Conservation (phyloP, 768 basidiomycete species). For the Pisolithus albus region DNA sequence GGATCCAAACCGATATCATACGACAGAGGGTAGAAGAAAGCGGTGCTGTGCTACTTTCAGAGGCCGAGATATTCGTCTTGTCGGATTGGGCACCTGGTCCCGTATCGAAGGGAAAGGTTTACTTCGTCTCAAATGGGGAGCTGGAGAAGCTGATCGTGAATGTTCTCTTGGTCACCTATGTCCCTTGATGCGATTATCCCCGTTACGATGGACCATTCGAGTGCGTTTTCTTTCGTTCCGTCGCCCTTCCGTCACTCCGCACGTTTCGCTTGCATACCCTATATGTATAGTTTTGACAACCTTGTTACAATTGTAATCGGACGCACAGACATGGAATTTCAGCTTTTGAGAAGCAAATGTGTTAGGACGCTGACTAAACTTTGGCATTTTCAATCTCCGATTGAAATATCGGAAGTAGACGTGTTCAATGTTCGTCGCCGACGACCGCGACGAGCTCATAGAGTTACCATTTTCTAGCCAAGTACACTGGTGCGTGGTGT, state of each 20-base stretch:
- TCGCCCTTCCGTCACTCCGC: background rate
- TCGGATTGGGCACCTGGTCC: conserved; percentile 44
- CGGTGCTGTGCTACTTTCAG: conserved; percentile 57
- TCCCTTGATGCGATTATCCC: conserved; percentile 38
- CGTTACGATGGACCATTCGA: background rate
- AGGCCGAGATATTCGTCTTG: conserved; percentile 56
- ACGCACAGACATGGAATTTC: background rate
- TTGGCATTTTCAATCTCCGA: conserved; percentile 14
- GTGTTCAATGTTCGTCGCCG: conserved; percentile 28
- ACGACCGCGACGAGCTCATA: conserved; percentile 37
- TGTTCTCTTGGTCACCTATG: conserved; percentile 62
- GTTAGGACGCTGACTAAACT: conserved; percentile 8
- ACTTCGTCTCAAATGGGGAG: conserved; percentile 58
- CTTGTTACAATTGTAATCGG: background rate
- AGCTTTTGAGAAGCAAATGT: background rate
- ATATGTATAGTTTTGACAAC: background rate
- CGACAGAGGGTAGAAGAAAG: conserved; percentile 55
- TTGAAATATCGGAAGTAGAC: conserved; percentile 8
- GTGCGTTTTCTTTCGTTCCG: background rate
- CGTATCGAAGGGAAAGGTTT: conserved; percentile 61
- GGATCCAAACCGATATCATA: conserved; percentile 31
- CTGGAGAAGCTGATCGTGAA: conserved; percentile 73
- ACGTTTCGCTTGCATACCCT: background rate
- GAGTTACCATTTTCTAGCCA: conserved; percentile 12
- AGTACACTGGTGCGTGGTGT: conserved; percentile 2